Conservation (phyloP, 1,284 basidiomycete species). For the Schizophyllum amplum region DNA sequence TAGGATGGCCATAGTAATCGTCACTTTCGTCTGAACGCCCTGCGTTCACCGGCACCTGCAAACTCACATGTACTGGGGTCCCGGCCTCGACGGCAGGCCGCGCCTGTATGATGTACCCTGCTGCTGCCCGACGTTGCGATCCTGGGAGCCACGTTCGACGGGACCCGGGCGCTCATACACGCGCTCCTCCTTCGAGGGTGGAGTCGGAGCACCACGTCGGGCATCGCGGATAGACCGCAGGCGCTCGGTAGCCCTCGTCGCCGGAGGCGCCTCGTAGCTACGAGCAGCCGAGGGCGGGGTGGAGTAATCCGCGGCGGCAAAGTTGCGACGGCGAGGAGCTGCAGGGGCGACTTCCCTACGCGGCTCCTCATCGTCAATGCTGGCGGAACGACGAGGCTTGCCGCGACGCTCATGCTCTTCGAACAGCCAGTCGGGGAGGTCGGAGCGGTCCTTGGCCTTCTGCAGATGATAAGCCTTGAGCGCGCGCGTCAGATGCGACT, state of each 20-base stretch:
- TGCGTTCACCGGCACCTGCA: not conserved
- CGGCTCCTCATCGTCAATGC: not conserved
- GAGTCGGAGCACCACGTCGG: not conserved
- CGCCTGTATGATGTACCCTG: not conserved
- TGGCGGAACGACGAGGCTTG: not conserved
- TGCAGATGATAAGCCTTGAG: slow-evolving; percentile 62
- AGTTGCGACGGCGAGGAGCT: not conserved
- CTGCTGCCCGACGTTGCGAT: not conserved
- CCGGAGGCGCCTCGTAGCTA: not conserved
- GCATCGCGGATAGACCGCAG: not conserved
- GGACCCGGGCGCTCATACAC: too few relatives aligned
- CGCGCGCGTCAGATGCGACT: slow-evolving; percentile 52
- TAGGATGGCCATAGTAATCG: not conserved
- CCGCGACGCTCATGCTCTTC: slow-evolving; percentile 40
- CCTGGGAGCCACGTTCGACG: too few relatives aligned
- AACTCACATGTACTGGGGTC: not conserved
- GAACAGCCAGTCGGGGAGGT: slow-evolving; percentile 66
- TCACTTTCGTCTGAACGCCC: not conserved
- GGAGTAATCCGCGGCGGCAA: not conserved
- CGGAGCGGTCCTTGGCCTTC: slow-evolving; percentile 46
- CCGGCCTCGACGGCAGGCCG: not conserved
- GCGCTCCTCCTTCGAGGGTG: not conserved
- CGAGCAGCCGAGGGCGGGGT: not conserved
- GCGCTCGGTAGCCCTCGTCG: not conserved
- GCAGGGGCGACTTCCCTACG: not conserved